Evolutionary conservation across 805 yeast species (phyloP).

Genomic region (Ogataea trehaloabstinens): DNA sequence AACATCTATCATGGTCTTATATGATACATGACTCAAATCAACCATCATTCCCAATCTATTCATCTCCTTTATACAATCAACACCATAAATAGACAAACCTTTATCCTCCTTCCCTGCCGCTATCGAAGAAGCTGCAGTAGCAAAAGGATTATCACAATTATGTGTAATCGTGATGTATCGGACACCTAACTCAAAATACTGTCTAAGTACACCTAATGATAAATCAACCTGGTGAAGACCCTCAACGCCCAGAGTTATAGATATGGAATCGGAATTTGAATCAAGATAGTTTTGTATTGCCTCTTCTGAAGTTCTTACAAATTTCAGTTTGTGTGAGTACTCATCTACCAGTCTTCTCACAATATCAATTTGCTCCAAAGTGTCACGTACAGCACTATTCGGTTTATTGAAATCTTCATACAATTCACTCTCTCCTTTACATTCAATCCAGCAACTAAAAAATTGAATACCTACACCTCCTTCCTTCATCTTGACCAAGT

Average conservation of each 20-base stretch:
- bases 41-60: constrained; percentile 53
- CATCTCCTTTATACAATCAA: constrained; percentile 44
- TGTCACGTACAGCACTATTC: constrained; percentile 45
- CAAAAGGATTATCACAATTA: constrained; percentile 54
- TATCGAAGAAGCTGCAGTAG: constrained; percentile 48
- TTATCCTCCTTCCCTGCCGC: constrained; percentile 43
- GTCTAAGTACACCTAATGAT: constrained; percentile 46
- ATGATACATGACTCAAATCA: constrained; percentile 48
- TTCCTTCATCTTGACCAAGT: constrained; percentile 36
- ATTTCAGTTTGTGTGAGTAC: constrained; percentile 36
- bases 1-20: constrained; percentile 46
- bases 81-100: constrained; percentile 44
- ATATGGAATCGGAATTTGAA: constrained; percentile 32
- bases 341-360: constrained; percentile 39
- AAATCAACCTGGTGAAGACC: constrained; percentile 50
- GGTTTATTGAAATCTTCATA: constrained; percentile 44
- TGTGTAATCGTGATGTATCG: constrained; percentile 51
- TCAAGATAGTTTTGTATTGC: constrained; percentile 34
- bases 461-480: constrained; percentile 49
- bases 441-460: constrained; percentile 45
- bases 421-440: constrained; percentile 37
- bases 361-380: constrained; percentile 51
- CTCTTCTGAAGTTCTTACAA: constrained; percentile 38
- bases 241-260: constrained; percentile 49
- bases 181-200: constrained; percentile 46